Evolutionary conservation across 1,139 yeast species (phyloP).

Genomic region (Pichia kudriavzevii): DNA sequence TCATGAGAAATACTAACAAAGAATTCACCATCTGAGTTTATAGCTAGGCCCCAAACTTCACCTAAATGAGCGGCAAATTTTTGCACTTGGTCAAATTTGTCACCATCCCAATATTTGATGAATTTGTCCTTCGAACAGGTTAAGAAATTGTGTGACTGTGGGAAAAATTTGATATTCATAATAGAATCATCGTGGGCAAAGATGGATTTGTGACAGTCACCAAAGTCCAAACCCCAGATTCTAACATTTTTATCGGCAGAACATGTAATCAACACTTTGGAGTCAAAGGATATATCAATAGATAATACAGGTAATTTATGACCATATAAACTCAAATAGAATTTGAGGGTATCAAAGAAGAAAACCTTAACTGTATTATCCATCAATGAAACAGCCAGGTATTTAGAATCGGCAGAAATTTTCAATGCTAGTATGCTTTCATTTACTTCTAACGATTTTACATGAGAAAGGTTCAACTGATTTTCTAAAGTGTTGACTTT

Average conservation of each 20-base stretch:
- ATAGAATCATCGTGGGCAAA: conserved; percentile 96
- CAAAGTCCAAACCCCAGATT: conserved; percentile 97
- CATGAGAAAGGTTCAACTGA: conserved; percentile 57
- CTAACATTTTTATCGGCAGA: conserved; percentile 96
- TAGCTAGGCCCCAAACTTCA: conserved; percentile 87
- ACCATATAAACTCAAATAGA: conserved; percentile 84
- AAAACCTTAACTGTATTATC: conserved; percentile 94
- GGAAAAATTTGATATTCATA: conserved; percentile 79
- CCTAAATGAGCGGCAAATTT: conserved; percentile 81
- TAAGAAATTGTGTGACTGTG: conserved; percentile 80
- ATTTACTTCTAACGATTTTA: conserved; percentile 71
- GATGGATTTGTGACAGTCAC: conserved; percentile 94
- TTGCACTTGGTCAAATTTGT: conserved; percentile 89
- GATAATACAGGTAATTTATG: conserved; percentile 91
- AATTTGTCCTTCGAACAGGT: conserved; percentile 85
- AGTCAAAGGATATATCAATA: conserved; percentile 82
- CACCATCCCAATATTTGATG: conserved; percentile 97
- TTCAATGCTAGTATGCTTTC: conserved; percentile 81
- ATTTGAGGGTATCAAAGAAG: conserved; percentile 76
- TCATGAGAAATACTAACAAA: conserved; percentile 90
- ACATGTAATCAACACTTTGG: conserved; percentile 80
- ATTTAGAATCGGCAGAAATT: conserved; percentile 75
- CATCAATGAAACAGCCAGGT: conserved; percentile 74
- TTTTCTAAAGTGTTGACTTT: conserved; percentile 45
- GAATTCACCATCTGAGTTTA: conserved; percentile 63